These are phyloP conservation scores for Pseudonitzschia delicatissima DNA, from an alignment of 108 stramenopile species.

Conservation along the genomic window DNA sequence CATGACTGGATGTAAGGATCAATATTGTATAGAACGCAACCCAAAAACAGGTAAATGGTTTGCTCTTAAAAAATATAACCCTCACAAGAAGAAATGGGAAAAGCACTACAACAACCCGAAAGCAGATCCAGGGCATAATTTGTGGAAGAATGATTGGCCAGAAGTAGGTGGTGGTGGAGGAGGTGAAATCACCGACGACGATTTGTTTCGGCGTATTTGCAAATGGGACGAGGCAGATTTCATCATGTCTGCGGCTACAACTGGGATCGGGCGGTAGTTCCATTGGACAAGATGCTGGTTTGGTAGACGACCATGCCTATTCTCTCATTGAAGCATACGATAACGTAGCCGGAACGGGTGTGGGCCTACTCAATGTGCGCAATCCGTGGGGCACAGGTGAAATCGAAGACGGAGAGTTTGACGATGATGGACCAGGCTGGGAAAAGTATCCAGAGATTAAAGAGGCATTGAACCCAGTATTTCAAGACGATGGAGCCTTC, in stretches of 20 bases:
- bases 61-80: conserved; percentile 32
- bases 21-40: conserved; percentile 38
- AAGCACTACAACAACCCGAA: conserved; percentile 36
- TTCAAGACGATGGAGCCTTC: conserved; percentile 41
- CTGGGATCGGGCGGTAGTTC: conserved; percentile 31
- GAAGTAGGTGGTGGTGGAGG: conserved; percentile 37
- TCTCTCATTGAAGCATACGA: conserved; percentile 38
- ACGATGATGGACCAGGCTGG: conserved; percentile 51
- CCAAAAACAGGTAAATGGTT: conserved; percentile 24
- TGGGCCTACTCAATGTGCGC: conserved; percentile 41
- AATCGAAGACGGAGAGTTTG: conserved; percentile 48
- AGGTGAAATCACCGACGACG: conserved; percentile 33
- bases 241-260: conserved; percentile 15
- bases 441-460: conserved; percentile 37
- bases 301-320: conserved; percentile 51
- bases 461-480: conserved; percentile 28
- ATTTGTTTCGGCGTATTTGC: conserved; percentile 33
- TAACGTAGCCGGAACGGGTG: conserved; percentile 37
- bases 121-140: conserved; percentile 16
- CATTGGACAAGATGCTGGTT: conserved; percentile 33
- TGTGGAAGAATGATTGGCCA: conserved; percentile 38
- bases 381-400: conserved; percentile 51
- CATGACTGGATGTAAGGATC: conserved; percentile 45
- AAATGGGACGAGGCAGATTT: conserved; percentile 32
- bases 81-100: conserved; percentile 31